These are phyloP conservation scores for Pseudonitzschia multistriata DNA, from an alignment of 108 stramenopile genomes.

Conservation along the genomic window DNA sequence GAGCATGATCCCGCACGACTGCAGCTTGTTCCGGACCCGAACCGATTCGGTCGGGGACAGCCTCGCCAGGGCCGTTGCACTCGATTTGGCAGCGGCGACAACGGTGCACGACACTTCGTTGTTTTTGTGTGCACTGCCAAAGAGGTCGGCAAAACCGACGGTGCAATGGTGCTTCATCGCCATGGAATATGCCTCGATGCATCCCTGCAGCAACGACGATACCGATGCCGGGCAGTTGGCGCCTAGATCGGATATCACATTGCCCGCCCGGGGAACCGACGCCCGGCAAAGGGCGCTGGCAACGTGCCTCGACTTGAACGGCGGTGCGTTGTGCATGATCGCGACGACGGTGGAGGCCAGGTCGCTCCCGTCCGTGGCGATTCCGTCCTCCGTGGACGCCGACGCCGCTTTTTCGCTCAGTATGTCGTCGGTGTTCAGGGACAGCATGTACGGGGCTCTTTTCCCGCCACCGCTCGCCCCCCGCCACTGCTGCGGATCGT, in stretches of 20 bases:
- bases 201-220: slow-evolving; percentile 59
- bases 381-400: slow-evolving; percentile 5
- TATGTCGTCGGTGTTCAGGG: slow-evolving; percentile 38
- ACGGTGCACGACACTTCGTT: slow-evolving; percentile 1
- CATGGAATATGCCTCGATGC: slow-evolving; percentile 54
- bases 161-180: slow-evolving; percentile 18
- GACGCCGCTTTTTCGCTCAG: slow-evolving; percentile 28
- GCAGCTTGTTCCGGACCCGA: slow-evolving; percentile 45
- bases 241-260: slow-evolving; percentile 54
- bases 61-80: slow-evolving; percentile 41
- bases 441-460: slow-evolving; percentile 8
- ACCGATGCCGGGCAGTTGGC: slow-evolving; percentile 66
- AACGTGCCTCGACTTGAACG: slow-evolving; percentile 61
- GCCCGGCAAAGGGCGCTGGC: slow-evolving; percentile 72
- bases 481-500: background rate
- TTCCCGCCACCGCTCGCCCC: background rate
- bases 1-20: slow-evolving; percentile 43
- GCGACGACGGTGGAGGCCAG: slow-evolving; percentile 47
- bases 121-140: slow-evolving; percentile 29
- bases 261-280: slow-evolving; percentile 49
- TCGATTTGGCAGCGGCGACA: slow-evolving; percentile 24
- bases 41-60: slow-evolving; percentile 52
- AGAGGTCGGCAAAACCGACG: background rate
- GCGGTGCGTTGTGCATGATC: slow-evolving; percentile 65
- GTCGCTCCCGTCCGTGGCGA: slow-evolving; percentile 37